Evolutionary conservation across 2,329 filamentous ascomycete genomes (phyloP), one percentile per base, ranked within the genome.

Genomic region (Simplicillium sp.): DNA sequence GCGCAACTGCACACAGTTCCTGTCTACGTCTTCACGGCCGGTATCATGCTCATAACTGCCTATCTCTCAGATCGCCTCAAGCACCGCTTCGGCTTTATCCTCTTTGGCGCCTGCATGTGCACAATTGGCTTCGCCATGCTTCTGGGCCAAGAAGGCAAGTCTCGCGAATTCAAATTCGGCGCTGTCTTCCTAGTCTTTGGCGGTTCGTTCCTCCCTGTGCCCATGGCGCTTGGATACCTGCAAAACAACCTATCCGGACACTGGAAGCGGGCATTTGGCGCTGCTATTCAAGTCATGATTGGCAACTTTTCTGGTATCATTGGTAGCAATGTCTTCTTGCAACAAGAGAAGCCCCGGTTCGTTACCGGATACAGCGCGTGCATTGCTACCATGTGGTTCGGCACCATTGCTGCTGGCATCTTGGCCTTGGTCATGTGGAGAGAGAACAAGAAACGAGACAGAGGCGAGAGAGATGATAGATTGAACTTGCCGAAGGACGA

Each of bases 81-180:
- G 33, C 68, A 70, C 44, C 70, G 75, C 0, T 78, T 70, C 44
- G 59, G 60, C 11, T 80, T 78, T 58, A 70, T 71, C 29, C 62
- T 79, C 12, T 49, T 58, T 3, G 73, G 73, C 9, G 66, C 69
- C 37, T 46, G 58, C 16, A 59, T 78, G 38, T 66, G 71, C 11
- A 68, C 68, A 1, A 54, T 71, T 20, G 77, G 76, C 11, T 80
- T 76, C 54, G 64, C 68, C 41, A 67, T 80, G 31, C 65, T 80
- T 18, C 62, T 80, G 1, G 57, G 39, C 20, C 51, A 54, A 36
- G 48, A 41, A 14, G 48, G 42, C 44, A 48, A 48, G 42, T 48
- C 49, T 4, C 42, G 42, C 37, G 45, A 43, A 18, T 44, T 40
- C 55, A 38, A 71, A 34, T 77, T 77, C 55, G 68, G 72, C 41